Conservation (phyloP, 75 land plant genomes). For the Sequoia sempervirens region DNA sequence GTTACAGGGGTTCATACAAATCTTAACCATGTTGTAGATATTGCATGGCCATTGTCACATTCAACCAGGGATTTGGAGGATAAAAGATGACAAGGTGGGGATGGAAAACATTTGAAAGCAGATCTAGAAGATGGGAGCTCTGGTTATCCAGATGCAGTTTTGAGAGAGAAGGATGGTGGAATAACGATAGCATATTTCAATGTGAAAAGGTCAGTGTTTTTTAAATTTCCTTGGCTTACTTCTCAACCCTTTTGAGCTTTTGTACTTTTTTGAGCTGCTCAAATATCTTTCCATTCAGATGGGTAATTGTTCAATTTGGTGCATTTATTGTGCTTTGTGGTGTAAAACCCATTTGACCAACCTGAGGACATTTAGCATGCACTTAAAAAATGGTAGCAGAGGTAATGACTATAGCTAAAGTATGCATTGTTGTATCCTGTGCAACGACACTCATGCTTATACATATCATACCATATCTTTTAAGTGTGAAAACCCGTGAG, state of each 20-base stretch:
- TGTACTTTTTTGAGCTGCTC: conserved; percentile 54
- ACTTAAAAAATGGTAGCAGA: too few relatives aligned
- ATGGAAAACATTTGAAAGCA: too few relatives aligned
- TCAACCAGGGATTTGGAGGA: too few relatives aligned
- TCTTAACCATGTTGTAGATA: too few relatives aligned
- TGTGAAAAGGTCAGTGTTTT: conserved; percentile 49
- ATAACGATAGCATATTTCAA: conserved; percentile 23
- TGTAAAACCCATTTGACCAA: conserved; percentile 40
- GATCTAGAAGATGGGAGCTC: conserved; percentile 2
- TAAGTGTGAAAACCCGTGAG: too few relatives aligned
- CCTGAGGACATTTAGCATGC: conserved; percentile 53
- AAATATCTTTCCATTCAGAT: conserved; percentile 40
- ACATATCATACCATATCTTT: too few relatives aligned
- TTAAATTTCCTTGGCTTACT: conserved; percentile 55
- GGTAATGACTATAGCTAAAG: too few relatives aligned
- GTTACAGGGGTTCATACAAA: too few relatives aligned
- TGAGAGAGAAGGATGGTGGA: conserved; percentile 20
- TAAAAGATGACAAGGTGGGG: too few relatives aligned
- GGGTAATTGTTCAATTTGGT: conserved; percentile 52
- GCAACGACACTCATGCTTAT: too few relatives aligned
- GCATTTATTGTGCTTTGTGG: conserved; percentile 63
- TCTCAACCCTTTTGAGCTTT: conserved; percentile 57
- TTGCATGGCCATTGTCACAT: too few relatives aligned
- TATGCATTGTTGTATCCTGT: too few relatives aligned
- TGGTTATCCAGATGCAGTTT: conserved; percentile 24